A percentile compares a stretch with the other conserved stretches of the same genome.
phyloP scores from a whole-genome alignment of 352 stramenopile species.

The Phytophthora palmivora region DNA sequence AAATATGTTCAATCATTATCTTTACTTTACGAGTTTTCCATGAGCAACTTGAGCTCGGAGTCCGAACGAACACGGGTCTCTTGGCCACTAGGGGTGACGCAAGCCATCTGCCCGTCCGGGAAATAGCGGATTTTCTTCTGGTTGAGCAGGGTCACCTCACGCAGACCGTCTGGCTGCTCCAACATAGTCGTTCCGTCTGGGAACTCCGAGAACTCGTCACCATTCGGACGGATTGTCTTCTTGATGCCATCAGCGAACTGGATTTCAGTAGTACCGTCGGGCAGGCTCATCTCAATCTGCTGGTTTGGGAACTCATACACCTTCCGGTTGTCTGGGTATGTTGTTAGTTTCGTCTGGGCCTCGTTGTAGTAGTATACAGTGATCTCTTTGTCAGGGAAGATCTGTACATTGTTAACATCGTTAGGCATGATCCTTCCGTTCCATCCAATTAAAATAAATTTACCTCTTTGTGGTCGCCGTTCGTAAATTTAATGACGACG shows the following conservation, averaged over 20 bases:
- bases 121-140: conserved; percentile 79
- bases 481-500: conserved; percentile 92
- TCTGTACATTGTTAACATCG: conserved; percentile 28
- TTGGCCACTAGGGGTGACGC: conserved; percentile 48
- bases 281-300: conserved; percentile 94
- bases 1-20: conserved; percentile 29
- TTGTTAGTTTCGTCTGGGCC: conserved; percentile 95
- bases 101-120: conserved; percentile 73
- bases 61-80: conserved; percentile 72
- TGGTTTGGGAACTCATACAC: conserved; percentile 97
- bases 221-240: conserved; percentile 83
- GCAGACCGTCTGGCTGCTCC: conserved; percentile 69
- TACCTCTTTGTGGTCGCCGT: conserved; percentile 96
- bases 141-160: conserved; percentile 83
- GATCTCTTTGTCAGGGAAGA: conserved; percentile 83
- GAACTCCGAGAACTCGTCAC: conserved; percentile 84
- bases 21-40: conserved; percentile 43
- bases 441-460: background rate
- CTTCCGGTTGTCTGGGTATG: conserved; percentile 92
- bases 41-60: conserved; percentile 63
- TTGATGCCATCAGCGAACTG: conserved; percentile 94
- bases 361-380: conserved; percentile 95
- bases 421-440: conserved; percentile 3
- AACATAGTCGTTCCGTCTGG: conserved; percentile 87
- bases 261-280: conserved; percentile 95